Conservation (phyloP, 345 rosid genomes). For the Ceriops zippeliana region DNA sequence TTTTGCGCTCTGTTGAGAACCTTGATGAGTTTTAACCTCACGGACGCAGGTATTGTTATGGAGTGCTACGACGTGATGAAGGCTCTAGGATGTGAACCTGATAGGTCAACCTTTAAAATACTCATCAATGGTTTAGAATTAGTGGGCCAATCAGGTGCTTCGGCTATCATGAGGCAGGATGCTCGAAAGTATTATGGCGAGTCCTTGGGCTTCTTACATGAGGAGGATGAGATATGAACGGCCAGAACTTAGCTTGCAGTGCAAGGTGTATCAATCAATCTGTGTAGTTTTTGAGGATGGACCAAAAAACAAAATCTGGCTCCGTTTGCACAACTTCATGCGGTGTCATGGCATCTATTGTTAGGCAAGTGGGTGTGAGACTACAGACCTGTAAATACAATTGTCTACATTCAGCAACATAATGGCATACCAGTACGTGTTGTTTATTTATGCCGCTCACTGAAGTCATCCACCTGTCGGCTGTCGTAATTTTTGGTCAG, state of each 20-base stretch:
- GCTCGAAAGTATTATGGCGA: constrained; percentile 58
- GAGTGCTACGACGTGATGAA: constrained; percentile 64
- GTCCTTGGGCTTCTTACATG: constrained; percentile 46
- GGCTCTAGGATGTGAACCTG: constrained; percentile 59
- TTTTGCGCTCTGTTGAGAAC: constrained; percentile 52
- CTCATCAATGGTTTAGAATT: constrained; percentile 60
- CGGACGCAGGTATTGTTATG: constrained; percentile 38
- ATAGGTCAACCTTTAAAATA: constrained; percentile 50
- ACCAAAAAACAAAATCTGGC: not conserved
- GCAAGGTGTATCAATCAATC: not conserved
- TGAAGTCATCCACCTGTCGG: too few species aligned
- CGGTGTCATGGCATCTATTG: not conserved
- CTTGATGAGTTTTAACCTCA: constrained; percentile 39
- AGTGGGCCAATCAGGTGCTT: constrained; percentile 37
- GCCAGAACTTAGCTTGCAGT: not conserved
- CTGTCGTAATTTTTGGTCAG: too few species aligned
- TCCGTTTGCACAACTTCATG: not conserved
- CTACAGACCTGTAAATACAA: not conserved
- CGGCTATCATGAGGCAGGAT: constrained; percentile 49
- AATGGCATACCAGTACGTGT: too few species aligned
- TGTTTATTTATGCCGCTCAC: too few species aligned
- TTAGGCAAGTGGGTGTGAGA: not conserved
- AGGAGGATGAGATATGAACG: constrained; percentile 19
- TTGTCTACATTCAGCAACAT: too few species aligned
- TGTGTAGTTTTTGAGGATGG: not conserved